Conservation (phyloP, 2,329 filamentous ascomycete species). For the Pseudonectria foliicola region DNA sequence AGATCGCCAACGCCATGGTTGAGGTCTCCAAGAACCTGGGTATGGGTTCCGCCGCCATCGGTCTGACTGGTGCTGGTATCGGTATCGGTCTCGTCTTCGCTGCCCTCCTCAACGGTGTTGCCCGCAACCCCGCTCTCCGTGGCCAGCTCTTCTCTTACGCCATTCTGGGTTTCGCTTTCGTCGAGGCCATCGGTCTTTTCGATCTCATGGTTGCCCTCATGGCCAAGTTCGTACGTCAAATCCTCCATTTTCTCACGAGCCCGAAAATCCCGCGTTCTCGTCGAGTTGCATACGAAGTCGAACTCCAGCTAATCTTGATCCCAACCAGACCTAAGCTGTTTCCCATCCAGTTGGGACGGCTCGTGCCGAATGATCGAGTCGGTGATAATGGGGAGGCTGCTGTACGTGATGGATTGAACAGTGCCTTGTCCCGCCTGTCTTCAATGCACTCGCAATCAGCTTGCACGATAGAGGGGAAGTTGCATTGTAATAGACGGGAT, state of each 20-base stretch:
- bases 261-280: constrained; percentile 1
- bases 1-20: constrained; percentile 82
- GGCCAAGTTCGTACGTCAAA: constrained; percentile 71
- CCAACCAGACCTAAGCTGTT: constrained; percentile 32
- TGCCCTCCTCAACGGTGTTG: constrained; percentile 79
- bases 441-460: constrained; percentile 19
- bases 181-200: constrained; percentile 86
- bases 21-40: constrained; percentile 87
- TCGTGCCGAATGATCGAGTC: constrained; percentile 31
- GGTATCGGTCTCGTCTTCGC: constrained; percentile 95
- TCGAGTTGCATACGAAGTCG: background rate
- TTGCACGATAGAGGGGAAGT: constrained; percentile 29
- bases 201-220: constrained; percentile 89
- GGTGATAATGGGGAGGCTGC: constrained; percentile 24
- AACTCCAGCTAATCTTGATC: constrained; percentile 6
- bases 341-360: constrained; percentile 26
- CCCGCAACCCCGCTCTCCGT: constrained; percentile 90
- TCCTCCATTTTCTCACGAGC: background rate
- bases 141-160: constrained; percentile 94
- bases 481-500: constrained; percentile 36
- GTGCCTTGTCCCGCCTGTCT: constrained; percentile 22
- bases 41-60: constrained; percentile 85
- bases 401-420: constrained; percentile 19
- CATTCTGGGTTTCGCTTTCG: constrained; percentile 93
- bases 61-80: constrained; percentile 88